phyloP scores from a whole-genome alignment of 306 rosid genomes.

The Cucurbita ficifolia region DNA sequence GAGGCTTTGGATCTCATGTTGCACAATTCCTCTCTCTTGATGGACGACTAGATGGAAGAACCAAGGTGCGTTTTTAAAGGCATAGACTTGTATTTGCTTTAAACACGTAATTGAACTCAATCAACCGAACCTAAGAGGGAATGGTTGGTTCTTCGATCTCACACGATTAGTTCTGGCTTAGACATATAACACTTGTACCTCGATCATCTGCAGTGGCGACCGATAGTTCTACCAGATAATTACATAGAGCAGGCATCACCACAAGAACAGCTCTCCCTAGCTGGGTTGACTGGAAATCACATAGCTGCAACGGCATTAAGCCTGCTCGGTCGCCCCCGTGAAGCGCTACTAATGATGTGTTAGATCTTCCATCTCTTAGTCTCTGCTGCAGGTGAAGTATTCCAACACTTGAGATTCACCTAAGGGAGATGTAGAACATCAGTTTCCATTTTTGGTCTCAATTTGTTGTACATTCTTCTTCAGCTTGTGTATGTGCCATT shows the following conservation, averaged over 20 bases:
- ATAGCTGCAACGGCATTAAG: slow-evolving; percentile 77
- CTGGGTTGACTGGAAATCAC: slow-evolving; percentile 76
- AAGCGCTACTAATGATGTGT: slow-evolving; percentile 68
- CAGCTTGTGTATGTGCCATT: neutral
- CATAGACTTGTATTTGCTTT: neutral
- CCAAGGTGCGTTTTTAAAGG: slow-evolving; percentile 35
- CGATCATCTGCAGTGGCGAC: slow-evolving; percentile 60
- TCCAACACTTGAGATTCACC: neutral
- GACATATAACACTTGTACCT: neutral
- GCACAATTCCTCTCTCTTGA: slow-evolving; percentile 80
- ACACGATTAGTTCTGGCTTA: neutral
- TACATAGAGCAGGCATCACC: slow-evolving; percentile 81
- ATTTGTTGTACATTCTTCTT: neutral
- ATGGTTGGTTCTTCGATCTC: neutral
- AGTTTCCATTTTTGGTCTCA: neutral
- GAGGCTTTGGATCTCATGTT: slow-evolving; percentile 91
- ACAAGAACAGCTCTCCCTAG: slow-evolving; percentile 58
- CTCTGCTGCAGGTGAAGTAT: neutral
- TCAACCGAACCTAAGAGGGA: neutral
- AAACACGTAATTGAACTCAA: neutral
- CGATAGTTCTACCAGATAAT: slow-evolving; percentile 65
- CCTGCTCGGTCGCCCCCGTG: slow-evolving; percentile 79
- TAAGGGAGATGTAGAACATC: neutral
- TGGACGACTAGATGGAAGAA: slow-evolving; percentile 68
- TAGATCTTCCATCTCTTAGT: neutral